Percentiles rank a stretch among this genome's conserved stretches.
phyloP scores from a whole-genome alignment of 2,329 filamentous ascomycete species.

The Penicillium decumbens region DNA sequence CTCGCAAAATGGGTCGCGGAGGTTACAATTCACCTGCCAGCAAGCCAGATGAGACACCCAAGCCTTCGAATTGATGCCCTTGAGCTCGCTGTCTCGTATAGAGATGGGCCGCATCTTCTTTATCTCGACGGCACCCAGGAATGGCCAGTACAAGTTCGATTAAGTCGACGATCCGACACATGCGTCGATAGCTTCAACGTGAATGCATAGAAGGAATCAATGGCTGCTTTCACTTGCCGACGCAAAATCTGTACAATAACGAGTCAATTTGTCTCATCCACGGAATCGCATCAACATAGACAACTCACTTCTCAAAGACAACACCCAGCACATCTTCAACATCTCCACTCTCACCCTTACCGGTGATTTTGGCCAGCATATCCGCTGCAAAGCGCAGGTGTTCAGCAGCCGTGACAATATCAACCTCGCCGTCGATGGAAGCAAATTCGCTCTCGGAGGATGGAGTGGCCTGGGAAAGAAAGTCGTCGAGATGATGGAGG shows the following conservation, averaged over 20 bases:
- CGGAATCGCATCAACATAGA: slow-evolving; percentile 5
- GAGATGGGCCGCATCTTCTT: background rate
- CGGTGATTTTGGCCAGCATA: slow-evolving; percentile 80
- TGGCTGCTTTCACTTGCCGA: slow-evolving; percentile 46
- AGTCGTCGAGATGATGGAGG: slow-evolving; percentile 65
- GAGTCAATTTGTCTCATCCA: slow-evolving; percentile 10
- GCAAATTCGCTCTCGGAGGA: slow-evolving; percentile 13
- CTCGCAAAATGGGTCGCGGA: slow-evolving; percentile 35
- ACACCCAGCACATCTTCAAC: slow-evolving; percentile 95
- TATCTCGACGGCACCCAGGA: background rate
- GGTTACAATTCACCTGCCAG: slow-evolving; percentile 18
- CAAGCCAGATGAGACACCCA: background rate
- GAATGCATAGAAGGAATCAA: background rate
- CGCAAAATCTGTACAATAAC: slow-evolving; percentile 48
- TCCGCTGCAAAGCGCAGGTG: slow-evolving; percentile 75
- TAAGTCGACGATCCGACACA: background rate
- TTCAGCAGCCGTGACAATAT: slow-evolving; percentile 88
- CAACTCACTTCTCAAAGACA: slow-evolving; percentile 88
- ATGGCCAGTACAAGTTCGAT: background rate
- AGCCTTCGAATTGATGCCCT: background rate
- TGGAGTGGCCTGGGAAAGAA: slow-evolving; percentile 56
- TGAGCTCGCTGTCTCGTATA: background rate
- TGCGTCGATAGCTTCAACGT: background rate
- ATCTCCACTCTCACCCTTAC: slow-evolving; percentile 76
- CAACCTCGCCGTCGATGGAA: slow-evolving; percentile 46